A percentile compares a stretch with the other conserved stretches of the same genome.
These are phyloP conservation scores for Leptographium procerum DNA, from an alignment of 2,329 filamentous ascomycete species.

Conservation along the genomic window DNA sequence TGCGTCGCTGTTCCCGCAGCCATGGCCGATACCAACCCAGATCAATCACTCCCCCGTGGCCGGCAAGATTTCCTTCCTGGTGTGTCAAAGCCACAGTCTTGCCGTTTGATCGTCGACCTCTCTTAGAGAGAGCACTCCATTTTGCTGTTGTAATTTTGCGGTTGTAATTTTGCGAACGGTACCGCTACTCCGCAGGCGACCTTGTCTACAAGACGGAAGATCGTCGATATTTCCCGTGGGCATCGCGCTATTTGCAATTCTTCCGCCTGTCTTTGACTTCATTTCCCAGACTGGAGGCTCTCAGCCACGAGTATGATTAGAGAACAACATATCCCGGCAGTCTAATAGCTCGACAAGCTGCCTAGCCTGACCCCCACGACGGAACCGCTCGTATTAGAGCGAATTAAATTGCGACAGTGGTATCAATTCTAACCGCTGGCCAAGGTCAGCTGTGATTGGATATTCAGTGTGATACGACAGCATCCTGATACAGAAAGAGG, in stretches of 20 bases:
- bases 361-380: not conserved
- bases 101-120: not conserved
- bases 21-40: not conserved
- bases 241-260: not conserved
- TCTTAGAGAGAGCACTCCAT: too few species aligned
- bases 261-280: not conserved
- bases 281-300: not conserved
- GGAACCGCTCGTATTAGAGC: not conserved
- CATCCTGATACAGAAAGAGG: not conserved
- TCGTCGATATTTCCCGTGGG: not conserved
- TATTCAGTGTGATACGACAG: not conserved
- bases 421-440: not conserved
- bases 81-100: not conserved
- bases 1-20: not conserved
- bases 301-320: not conserved
- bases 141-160: not conserved
- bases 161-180: not conserved
- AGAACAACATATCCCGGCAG: not conserved
- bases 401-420: too few species aligned
- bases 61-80: too few species aligned
- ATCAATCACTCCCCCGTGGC: not conserved
- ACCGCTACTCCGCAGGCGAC: not conserved
- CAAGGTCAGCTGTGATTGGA: not conserved
- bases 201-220: not conserved
- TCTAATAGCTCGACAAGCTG: not conserved